These are phyloP conservation scores for Oxyria digyna DNA, from an alignment of 148 eudicot species.

Conservation along the genomic window DNA sequence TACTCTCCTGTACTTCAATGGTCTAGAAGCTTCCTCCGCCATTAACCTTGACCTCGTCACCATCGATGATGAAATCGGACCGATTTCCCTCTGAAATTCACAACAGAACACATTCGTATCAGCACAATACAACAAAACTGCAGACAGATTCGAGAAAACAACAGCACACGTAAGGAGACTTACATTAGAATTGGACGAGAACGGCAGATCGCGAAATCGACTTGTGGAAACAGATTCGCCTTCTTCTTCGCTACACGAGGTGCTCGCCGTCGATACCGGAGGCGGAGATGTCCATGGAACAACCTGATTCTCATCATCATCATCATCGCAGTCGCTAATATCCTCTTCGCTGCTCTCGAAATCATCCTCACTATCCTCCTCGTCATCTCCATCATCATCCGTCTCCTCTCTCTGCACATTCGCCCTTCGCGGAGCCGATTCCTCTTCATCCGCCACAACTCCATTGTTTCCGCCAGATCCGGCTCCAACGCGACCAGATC, in stretches of 20 bases:
- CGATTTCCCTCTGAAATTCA: not conserved
- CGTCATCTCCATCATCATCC: not conserved
- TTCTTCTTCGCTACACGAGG: slow-evolving; percentile 1
- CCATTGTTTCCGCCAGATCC: not conserved
- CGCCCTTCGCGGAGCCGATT: not conserved
- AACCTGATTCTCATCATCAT: slow-evolving; percentile 11
- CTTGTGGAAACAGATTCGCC: not conserved
- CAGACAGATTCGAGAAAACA: not conserved
- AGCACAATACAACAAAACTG: not conserved
- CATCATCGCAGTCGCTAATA: not conserved
- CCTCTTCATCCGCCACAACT: not conserved
- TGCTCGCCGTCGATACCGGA: not conserved
- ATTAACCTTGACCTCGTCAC: not conserved
- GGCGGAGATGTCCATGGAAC: slow-evolving; percentile 7
- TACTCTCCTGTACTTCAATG: slow-evolving; percentile 6
- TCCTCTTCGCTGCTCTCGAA: no score
- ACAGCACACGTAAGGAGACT: not conserved
- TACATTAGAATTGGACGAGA: not conserved
- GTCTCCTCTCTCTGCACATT: not conserved
- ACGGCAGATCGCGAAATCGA: not conserved
- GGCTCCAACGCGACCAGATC: not conserved
- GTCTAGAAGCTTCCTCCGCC: not conserved
- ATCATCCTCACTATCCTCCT: no score
- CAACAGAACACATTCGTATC: not conserved
- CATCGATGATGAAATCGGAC: not conserved